A percentile compares a stretch with the other conserved stretches of the same genome.
These are phyloP conservation scores for Chlorophyllum brunneum DNA, from an alignment of 768 basidiomycete genomes.

Conservation along the genomic window DNA sequence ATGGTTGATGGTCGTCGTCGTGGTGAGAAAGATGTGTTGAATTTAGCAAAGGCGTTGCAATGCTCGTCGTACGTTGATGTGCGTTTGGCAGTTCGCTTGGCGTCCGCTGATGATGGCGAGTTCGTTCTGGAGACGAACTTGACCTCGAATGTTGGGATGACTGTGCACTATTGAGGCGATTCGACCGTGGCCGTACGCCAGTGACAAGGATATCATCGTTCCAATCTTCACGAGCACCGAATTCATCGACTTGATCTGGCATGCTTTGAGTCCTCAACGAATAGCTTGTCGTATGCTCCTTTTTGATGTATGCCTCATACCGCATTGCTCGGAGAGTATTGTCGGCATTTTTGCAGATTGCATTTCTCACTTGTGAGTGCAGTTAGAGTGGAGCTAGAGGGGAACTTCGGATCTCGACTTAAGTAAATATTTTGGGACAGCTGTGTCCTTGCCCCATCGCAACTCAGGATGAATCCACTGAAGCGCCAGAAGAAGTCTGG, in stretches of 20 bases:
- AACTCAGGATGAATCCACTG: too few species aligned
- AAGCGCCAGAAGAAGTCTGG: too few species aligned
- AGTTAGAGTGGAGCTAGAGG: too few species aligned
- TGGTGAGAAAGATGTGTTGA: not conserved
- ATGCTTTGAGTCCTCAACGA: not conserved
- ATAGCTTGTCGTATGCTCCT: constrained; percentile 20
- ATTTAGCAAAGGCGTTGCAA: not conserved
- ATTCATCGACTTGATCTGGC: constrained; percentile 14
- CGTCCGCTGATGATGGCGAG: constrained; percentile 3
- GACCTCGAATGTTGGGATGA: constrained; percentile 4
- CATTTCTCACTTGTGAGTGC: too few species aligned
- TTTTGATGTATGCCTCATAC: constrained; percentile 34
- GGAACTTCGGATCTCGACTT: too few species aligned
- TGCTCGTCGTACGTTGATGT: not conserved
- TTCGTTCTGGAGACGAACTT: not conserved
- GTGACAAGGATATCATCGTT: constrained; percentile 21
- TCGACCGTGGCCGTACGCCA: not conserved
- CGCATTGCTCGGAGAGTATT: constrained; percentile 37
- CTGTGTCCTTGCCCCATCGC: too few species aligned
- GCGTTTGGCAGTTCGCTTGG: constrained; percentile 1
- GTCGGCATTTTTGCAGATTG: too few species aligned
- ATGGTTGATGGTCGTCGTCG: not conserved
- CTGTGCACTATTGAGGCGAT: not conserved
- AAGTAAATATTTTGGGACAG: too few species aligned
- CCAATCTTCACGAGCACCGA: constrained; percentile 12